phyloP scores from a whole-genome alignment of 2,329 filamentous ascomycete genomes.

The Alternaria alternata region DNA sequence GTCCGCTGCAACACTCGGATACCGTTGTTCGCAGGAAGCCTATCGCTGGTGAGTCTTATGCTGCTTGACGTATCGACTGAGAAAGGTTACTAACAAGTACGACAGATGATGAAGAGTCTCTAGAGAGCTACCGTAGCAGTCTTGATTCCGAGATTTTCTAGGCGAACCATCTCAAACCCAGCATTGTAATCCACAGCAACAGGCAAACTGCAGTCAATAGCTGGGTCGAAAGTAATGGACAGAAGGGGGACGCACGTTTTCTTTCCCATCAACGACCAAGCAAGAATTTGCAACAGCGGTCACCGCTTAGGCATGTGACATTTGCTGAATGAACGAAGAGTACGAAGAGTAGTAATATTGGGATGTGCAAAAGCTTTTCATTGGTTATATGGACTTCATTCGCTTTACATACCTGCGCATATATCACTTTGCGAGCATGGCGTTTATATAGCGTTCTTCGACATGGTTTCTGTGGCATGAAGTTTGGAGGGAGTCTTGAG shows the following conservation, averaged over 20 bases:
- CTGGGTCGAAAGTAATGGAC: constrained; percentile 4
- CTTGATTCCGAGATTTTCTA: constrained; percentile 50
- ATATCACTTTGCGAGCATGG: constrained; percentile 19
- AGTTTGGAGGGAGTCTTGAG: constrained; percentile 13
- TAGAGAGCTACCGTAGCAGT: constrained; percentile 46
- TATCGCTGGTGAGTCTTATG: constrained; percentile 39
- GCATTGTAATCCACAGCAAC: background rate
- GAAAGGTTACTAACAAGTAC: constrained; percentile 7
- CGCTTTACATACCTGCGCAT: constrained; percentile 13
- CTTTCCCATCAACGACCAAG: background rate
- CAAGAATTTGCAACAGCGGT: background rate
- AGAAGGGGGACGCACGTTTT: constrained; percentile 4
- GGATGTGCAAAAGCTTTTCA: constrained; percentile 4
- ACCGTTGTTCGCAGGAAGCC: constrained; percentile 50
- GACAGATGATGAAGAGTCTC: constrained; percentile 40
- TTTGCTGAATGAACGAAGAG: constrained; percentile 10
- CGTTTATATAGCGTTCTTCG: constrained; percentile 8
- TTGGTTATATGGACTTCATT: constrained; percentile 12
- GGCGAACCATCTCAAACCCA: constrained; percentile 10
- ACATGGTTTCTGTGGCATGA: background rate
- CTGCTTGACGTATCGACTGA: background rate
- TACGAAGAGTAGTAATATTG: constrained; percentile 7
- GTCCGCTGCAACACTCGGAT: constrained; percentile 40
- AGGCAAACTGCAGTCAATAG: background rate
- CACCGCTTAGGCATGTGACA: constrained; percentile 8